Base-by-base conservation (phyloP, 768 basidiomycete genomes). In the Chalciporus chontae region DNA sequence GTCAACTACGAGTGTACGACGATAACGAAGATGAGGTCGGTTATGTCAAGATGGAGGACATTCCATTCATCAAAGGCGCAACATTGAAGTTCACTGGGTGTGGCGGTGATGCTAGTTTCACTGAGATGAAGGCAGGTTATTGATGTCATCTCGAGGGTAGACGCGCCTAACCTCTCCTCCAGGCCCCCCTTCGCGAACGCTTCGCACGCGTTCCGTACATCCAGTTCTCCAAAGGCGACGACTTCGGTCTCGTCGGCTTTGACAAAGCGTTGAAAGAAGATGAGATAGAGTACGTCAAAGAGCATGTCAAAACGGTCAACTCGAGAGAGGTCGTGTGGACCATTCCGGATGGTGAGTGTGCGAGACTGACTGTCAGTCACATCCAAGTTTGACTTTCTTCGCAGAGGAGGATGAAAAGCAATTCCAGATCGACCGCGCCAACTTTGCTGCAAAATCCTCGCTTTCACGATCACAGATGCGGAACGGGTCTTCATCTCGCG, bases 371-470 rank as follows among this genome's bases (percentile, higher is more conserved):
- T 42, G 1, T 24, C 11, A 19, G 3, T 15, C 18, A 27, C 18
- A 8, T 37, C 26, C 11, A 15, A 54, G 39, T 8, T 13, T 15
- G 1, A 14, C 7, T 18, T 46, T 5, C 39, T n/a, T 52, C 54
- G 43, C 59, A 87, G 88, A 88, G 75, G 81, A 82, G 21, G 80
- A 80, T 42, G 87, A 90, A 58, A 84, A 81, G 59, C 69, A 71
- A 1, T 88, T 89, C 71, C 84, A 86, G 60, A 72, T 88, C 24
- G 83, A 88, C 61, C 84, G 88, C 10, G 87, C 87, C 2, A 78
- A 84, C 53, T 73, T 76, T 15, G 83, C 85, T 4, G 88, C 87
- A 1, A 78, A 76, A 55, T 74, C 73, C 5, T 67, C 61, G 11
- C 61, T 69, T 24, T 71, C 60, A 61, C 59, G 75, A 73, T 50